These are phyloP conservation scores for Gaeumannomyces tritici DNA, from an alignment of 2,329 filamentous ascomycete genomes.

Conservation along the genomic window DNA sequence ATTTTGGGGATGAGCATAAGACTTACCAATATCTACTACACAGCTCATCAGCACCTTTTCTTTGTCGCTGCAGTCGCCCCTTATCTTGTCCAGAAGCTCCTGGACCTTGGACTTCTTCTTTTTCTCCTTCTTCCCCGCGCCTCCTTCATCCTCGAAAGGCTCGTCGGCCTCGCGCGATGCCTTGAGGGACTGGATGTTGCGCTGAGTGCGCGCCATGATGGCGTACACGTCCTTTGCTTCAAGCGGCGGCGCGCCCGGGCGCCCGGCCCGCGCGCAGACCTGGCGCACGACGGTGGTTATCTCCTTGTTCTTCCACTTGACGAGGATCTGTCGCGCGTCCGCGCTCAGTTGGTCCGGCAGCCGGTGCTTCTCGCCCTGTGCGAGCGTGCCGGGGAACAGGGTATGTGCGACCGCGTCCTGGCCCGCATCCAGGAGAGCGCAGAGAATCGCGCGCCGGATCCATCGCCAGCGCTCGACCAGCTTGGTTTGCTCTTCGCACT, in stretches of 20 bases:
- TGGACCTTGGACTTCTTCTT: background rate
- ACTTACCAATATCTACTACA: background rate
- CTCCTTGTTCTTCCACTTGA: background rate
- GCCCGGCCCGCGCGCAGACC: background rate
- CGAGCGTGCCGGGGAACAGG: background rate
- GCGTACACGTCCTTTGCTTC: background rate
- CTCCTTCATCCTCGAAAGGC: background rate
- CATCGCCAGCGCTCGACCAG: background rate
- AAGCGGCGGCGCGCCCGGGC: background rate
- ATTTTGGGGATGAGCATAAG: no score
- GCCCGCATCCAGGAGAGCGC: background rate
- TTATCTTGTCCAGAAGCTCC: background rate
- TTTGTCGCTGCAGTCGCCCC: background rate
- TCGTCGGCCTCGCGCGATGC: background rate
- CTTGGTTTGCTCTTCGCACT: background rate
- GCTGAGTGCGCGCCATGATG: background rate
- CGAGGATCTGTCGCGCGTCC: background rate
- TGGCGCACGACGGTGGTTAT: background rate
- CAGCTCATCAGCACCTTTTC: background rate
- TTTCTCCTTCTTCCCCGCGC: background rate
- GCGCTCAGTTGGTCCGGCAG: background rate
- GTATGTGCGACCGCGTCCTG: background rate
- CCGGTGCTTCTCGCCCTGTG: background rate
- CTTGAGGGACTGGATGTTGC: background rate
- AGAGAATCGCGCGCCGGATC: background rate